A percentile compares a stretch with the other conserved stretches of the same genome.
Evolutionary conservation across 257 asterid species (phyloP).

Genomic region (Lantana camara): DNA sequence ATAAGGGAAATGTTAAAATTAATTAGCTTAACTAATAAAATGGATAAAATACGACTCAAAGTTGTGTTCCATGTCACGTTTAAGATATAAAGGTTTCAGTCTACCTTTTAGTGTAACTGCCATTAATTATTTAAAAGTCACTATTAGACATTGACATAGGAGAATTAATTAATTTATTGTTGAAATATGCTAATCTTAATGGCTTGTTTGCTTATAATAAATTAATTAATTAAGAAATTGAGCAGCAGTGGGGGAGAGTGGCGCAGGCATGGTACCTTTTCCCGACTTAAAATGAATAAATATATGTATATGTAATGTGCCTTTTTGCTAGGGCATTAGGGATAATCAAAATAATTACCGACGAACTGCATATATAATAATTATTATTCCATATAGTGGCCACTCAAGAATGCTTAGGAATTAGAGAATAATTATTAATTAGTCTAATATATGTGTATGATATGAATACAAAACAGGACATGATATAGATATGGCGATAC

Average conservation of each 20-base stretch:
- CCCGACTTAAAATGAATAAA: constrained; percentile 19
- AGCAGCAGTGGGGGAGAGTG: constrained; percentile 14
- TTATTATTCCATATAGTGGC: constrained; percentile 2
- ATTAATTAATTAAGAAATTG: neutral
- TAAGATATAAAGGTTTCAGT: neutral
- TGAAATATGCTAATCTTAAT: constrained; percentile 6
- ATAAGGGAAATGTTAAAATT: too few species aligned
- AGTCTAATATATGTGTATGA: constrained; percentile 7
- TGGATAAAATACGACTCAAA: too few species aligned
- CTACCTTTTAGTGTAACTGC: neutral
- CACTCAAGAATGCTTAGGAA: constrained; percentile 12
- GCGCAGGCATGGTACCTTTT: constrained; percentile 23
- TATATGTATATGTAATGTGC: too few species aligned
- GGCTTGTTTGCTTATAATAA: neutral
- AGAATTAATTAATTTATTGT: constrained; percentile 6
- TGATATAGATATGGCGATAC: too few species aligned
- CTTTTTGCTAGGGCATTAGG: constrained; percentile 18
- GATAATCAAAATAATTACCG: constrained; percentile 1
- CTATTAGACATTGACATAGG: too few species aligned
- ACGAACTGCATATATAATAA: neutral
- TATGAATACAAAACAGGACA: too few species aligned
- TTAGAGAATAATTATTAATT: neutral
- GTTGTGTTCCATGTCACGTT: too few species aligned
- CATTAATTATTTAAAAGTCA: too few species aligned
- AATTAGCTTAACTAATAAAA: too few species aligned